Conservation (phyloP, 129 eudicot genomes). For the Tagetes erecta region DNA sequence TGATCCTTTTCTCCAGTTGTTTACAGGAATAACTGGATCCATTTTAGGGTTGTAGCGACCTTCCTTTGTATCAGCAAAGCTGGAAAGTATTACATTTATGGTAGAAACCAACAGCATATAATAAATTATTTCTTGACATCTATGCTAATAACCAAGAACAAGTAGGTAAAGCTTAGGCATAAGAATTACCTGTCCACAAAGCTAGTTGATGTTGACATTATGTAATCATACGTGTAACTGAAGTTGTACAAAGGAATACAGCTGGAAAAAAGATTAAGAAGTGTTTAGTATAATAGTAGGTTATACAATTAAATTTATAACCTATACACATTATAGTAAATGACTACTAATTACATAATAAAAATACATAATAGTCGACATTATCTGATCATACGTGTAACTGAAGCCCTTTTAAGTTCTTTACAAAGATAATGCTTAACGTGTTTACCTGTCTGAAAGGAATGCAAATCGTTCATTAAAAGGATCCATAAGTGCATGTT, state of each 20-base stretch:
- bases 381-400: too few species aligned
- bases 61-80: slow-evolving; percentile 73
- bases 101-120: not conserved
- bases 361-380: too few species aligned
- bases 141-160: not conserved
- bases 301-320: not conserved
- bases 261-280: slow-evolving; percentile 50
- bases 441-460: slow-evolving; percentile 94
- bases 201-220: slow-evolving; percentile 88
- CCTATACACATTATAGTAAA: slow-evolving; percentile 12
- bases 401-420: not conserved
- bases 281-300: not conserved
- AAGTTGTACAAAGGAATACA: slow-evolving; percentile 96
- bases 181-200: slow-evolving; percentile 82
- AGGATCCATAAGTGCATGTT: slow-evolving; percentile 75
- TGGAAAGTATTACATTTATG: not conserved
- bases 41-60: slow-evolving; percentile 96
- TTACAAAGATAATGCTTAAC: slow-evolving; percentile 39
- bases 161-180: slow-evolving; percentile 19
- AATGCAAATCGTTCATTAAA: slow-evolving; percentile 80
- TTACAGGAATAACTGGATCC: slow-evolving; percentile 78
- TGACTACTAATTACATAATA: not conserved
- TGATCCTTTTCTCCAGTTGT: slow-evolving; percentile 95
- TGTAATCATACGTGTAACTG: slow-evolving; percentile 96
- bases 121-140: not conserved